Evolutionary conservation across 495 filamentous ascomycete genomes (phyloP), one percentile per base, ranked within the genome.

Genomic region (Aspergillus bertholletiae): DNA sequence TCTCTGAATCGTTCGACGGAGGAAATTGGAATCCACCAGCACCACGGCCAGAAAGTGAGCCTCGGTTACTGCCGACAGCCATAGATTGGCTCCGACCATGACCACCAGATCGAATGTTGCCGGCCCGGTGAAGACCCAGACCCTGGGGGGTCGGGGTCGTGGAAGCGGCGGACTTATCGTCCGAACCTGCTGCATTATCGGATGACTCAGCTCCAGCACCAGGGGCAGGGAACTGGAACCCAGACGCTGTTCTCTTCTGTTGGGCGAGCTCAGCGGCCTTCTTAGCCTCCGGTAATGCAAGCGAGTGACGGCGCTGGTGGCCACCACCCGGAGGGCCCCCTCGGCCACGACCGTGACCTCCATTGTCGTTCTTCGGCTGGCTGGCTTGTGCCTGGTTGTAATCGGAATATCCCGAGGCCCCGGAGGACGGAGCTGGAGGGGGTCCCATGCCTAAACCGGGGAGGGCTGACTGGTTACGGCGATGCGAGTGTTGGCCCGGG

Each of bases 251-350:
- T 64, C 93, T 82, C 74, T 97, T 97, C 73, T 96, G 92, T 74
- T 98, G 95, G 41, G 94, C 94, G 18, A 96, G 70, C 68, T 98
- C 94, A 41, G 94, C 94, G 26, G 95, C 95, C 75, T 96, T 97
- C 79, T 96, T 97, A 24, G 94, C 94, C 70, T 98, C 94, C 4
- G 92, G 89, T 51, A 98, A 74, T 44, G 92, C 95, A 51, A 98
- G 81, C 18, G 94, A 98, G 72, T 98, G 94, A 68, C 94, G 88
- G 57, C 94, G 85, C 69, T 94, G 88, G 68, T 98, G 94, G 46
- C 92, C 94, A 63, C 84, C 78, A 54, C 82, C 84, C 34, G 84
- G 76, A 53, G 85, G 81, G 46, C 85, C 87, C 57, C 91, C 91
- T 57, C 92, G 85, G 51, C 89, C 86, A 56, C 93, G 89, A 52